Evolutionary conservation across 1,284 basidiomycete genomes (phyloP).

Genomic region (Tremellales sp.): DNA sequence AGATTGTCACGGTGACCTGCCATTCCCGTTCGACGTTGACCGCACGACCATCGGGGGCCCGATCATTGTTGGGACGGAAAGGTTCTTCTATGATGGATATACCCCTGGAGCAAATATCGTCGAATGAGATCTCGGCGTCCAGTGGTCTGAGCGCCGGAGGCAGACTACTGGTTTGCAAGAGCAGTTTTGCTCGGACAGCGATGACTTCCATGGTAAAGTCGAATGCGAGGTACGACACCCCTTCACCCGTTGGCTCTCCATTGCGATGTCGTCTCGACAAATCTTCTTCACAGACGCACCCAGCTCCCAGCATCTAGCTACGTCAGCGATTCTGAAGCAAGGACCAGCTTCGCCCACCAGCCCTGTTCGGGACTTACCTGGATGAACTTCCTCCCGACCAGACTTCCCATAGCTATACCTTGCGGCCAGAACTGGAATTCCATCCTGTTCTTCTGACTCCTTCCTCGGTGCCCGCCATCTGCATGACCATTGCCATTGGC

Average conservation of each 20-base stretch:
- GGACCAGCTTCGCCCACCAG: neutral
- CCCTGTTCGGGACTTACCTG: slow-evolving; percentile 15
- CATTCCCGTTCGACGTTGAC: neutral
- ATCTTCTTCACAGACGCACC: slow-evolving; percentile 18
- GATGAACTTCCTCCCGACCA: slow-evolving; percentile 18
- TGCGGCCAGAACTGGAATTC: slow-evolving; percentile 31
- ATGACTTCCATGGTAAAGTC: slow-evolving; percentile 32
- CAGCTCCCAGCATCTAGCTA: slow-evolving; percentile 25
- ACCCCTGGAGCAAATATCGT: slow-evolving; percentile 36
- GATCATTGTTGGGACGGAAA: neutral
- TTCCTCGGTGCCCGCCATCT: neutral
- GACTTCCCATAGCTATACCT: slow-evolving; percentile 30
- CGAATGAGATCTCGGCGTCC: slow-evolving; percentile 37
- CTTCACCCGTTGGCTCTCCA: neutral
- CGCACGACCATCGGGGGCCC: neutral
- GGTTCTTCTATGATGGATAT: slow-evolving; percentile 23
- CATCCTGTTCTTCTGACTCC: slow-evolving; percentile 10
- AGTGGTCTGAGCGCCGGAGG: slow-evolving; percentile 34
- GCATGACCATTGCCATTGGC: too few relatives aligned
- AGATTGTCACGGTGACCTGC: slow-evolving; percentile 34
- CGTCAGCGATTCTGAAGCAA: neutral
- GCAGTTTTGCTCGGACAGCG: slow-evolving; percentile 21
- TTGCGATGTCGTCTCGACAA: neutral
- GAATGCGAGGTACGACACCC: slow-evolving; percentile 34
- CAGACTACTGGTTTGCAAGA: slow-evolving; percentile 8